phyloP scores from a whole-genome alignment of 1,284 basidiomycete genomes.

The Mycena citricolor region DNA sequence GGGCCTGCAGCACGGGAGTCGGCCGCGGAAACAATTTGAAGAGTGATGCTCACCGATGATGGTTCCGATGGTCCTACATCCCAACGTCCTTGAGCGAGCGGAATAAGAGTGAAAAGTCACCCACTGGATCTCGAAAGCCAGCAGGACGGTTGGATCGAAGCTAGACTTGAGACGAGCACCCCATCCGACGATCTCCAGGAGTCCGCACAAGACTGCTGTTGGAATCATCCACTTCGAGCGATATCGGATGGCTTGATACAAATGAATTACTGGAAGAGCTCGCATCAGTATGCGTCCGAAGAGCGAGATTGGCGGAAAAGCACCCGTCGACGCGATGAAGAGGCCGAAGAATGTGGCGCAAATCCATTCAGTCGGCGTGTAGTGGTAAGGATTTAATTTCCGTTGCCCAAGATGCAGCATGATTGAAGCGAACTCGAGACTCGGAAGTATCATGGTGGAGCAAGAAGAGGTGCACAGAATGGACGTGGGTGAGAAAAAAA shows the following conservation, averaged over 20 bases:
- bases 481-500: no score
- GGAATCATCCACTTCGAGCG: constrained; percentile 54
- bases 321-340: constrained; percentile 10
- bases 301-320: neutral
- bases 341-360: constrained; percentile 12
- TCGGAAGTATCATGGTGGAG: no score
- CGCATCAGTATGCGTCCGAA: neutral
- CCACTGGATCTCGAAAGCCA: constrained; percentile 42
- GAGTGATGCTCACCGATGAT: constrained; percentile 12
- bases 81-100: constrained; percentile 32
- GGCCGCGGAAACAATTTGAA: neutral
- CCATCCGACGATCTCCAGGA: constrained; percentile 55
- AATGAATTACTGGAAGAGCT: constrained; percentile 37
- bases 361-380: constrained; percentile 17
- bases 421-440: no score
- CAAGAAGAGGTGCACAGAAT: no score
- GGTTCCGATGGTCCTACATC: constrained; percentile 14
- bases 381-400: constrained; percentile 18
- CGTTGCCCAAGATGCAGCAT: no score
- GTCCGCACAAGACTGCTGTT: constrained; percentile 50
- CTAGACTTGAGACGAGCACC: constrained; percentile 38
- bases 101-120: constrained; percentile 16
- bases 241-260: constrained; percentile 41
- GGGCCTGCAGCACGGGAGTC: constrained; percentile 37
- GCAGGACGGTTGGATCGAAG: constrained; percentile 22